These are phyloP conservation scores for barley (Hordeum vulgare) DNA, from an alignment of 176 grass and related monocot genomes.

Conservation along the genomic window MorexV3_pseudomolecules_assembly NC_058523.1:318462363-318462862, in stretches of 20 bases:
- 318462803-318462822: too few species aligned
- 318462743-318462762: background rate
- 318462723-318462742: slow-evolving; percentile 13
- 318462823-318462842: too few species aligned
- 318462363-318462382: background rate
- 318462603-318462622: slow-evolving; percentile 11
- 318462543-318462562: background rate
- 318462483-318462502: background rate
- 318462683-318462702: background rate
- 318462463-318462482: slow-evolving; percentile 2
- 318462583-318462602: slow-evolving; percentile 18
- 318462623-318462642: slow-evolving; percentile 16
- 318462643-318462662: background rate
- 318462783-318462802: background rate
- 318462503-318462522: background rate
- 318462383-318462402: background rate
- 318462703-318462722: slow-evolving; percentile 10
- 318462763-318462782: background rate
- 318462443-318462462: background rate
- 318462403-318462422: background rate
- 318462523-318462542: background rate
- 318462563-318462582: background rate
- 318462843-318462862: too few species aligned
- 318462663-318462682: slow-evolving; percentile 25
- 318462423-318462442: background rate